Percentiles rank a stretch among this genome's conserved stretches.
These are phyloP conservation scores for Candida argentea DNA, from an alignment of 805 yeast genomes.

Conservation along the genomic window DNA sequence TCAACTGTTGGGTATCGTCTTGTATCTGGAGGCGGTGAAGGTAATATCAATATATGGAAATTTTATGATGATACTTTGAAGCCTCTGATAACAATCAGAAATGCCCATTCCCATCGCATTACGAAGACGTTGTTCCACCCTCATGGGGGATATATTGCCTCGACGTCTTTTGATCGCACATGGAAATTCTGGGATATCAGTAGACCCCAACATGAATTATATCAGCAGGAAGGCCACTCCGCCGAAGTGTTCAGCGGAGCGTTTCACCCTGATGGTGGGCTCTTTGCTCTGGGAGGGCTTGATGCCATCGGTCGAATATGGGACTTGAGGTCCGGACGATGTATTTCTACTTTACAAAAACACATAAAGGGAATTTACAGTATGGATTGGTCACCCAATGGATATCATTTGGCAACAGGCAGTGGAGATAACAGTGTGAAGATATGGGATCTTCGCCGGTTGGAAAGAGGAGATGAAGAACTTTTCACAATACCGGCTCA, in stretches of 20 bases:
- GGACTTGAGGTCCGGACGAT: conserved; percentile 78
- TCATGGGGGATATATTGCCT: conserved; percentile 39
- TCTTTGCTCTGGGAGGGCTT: conserved; percentile 66
- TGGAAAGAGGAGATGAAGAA: conserved; percentile 19
- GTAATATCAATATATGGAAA: conserved; percentile 24
- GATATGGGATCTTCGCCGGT: conserved; percentile 73
- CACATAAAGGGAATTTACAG: conserved; percentile 68
- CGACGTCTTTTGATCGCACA: conserved; percentile 75
- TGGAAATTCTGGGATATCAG: conserved; percentile 83
- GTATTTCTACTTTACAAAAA: conserved; percentile 46
- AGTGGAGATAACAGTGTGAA: conserved; percentile 74
- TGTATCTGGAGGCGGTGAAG: conserved; percentile 31
- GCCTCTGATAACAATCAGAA: conserved; percentile 10
- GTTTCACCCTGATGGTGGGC: conserved; percentile 69
- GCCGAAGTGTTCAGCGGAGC: conserved; percentile 55
- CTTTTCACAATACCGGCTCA: conserved; percentile 62
- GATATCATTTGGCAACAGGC: conserved; percentile 69
- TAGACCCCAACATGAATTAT: conserved; percentile 34
- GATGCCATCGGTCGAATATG: conserved; percentile 69
- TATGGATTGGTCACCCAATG: conserved; percentile 68
- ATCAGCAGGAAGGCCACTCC: conserved; percentile 79
- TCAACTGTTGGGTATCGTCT: conserved; percentile 9
- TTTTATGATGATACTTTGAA: conserved; percentile 3
- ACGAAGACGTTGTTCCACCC: conserved; percentile 61
- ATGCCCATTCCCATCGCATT: conserved; percentile 42